Evolutionary conservation across 75 land plant species (phyloP), one percentile per base, ranked within the genome.

Genomic region (Picea glauca): DNA sequence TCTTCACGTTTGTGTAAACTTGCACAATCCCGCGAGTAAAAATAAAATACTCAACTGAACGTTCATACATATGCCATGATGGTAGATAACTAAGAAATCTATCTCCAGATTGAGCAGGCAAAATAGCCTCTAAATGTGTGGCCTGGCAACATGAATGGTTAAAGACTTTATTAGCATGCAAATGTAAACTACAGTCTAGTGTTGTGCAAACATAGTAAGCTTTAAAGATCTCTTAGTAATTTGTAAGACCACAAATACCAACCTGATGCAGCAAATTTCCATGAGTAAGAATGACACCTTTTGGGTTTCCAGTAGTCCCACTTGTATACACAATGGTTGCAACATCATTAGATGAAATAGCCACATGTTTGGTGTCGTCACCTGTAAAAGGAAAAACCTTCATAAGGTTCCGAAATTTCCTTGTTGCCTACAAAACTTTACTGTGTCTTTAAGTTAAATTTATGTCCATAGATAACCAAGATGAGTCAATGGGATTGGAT

Each of bases 211-310:
- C 9, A 50, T 9, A 9, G 12, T 50, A 50, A 50, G 1, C 11
- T 0, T 50, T 50, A 50, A 11, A 50, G 56, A 50, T 50, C 56
- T 50, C 11, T 50, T 50, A 50, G 12, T 50, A 50, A 9, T 50
- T 50, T 50, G 12, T 50, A 8, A 9, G 56, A 50, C 2, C 56
- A 50, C 56, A 50, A 50, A 50, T 50, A 50, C 56, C 13, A 58
- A 94, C 98, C 98, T 95, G 98, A 81, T 93, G 93, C 67, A 93
- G 76, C 1, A 95, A 79, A 82, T 95, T 95, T 78, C 32, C 38
- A 83, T 95, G 98, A 59, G 98, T 93, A 81, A 95, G 98, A 93
- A 93, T 95, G 62, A 95, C 98, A 54, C 98, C 98, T 86, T 93
- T 93, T 17, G 98, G 98, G 58, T 80, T 89, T 20, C 95, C 98